Evolutionary conservation across 768 basidiomycete species (phyloP), one percentile per base, ranked within the genome.

Genomic region (Lactarius sp.): DNA sequence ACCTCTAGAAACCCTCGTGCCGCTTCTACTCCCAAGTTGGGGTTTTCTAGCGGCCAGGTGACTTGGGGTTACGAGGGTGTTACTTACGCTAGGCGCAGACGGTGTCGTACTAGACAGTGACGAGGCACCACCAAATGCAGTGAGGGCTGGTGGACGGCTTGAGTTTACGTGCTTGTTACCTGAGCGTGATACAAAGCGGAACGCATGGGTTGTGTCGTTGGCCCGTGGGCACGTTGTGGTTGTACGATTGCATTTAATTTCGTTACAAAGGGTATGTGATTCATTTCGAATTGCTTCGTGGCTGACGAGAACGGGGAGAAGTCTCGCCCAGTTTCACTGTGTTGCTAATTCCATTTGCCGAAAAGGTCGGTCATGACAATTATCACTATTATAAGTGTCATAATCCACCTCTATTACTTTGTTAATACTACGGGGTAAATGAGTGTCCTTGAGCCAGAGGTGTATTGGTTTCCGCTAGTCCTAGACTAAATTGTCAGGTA

Each of bases 121-220:
- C 42, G 59, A 60, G 16, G 44, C 52, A 3, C 52, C 18, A 37
- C 52, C n/a, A 14, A 20, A 46, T 34, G 59, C 42, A 60, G 33
- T 4, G 31, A 42, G 46, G 36, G 42, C 12, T 16, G 41, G 33
- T 7, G 59, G 59, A 47, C 42, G 27, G 42, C 59, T 46, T 46
- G 59, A 60, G 59, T 53, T 53, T 60, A 44, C 59, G 59, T 60
- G 59, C 59, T 60, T 60, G 59, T 18, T 22, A 60, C 51, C 42
- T 46, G 42, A 47, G 42, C 42, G 59, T 31, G 52, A 46, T 60
- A 60, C 59, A 53, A 44, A 44, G 51, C 27, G 10, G 59, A 52
- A 20, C 36, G 52, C 52, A 52, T 60, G n/a, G 52, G 59, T 37
- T 18, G 33, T 53, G 39, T 22, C 42, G 6, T 34, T 22, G 33